Base-by-base conservation (phyloP, 1,284 basidiomycete genomes). In the Ustilago tritici region DNA sequence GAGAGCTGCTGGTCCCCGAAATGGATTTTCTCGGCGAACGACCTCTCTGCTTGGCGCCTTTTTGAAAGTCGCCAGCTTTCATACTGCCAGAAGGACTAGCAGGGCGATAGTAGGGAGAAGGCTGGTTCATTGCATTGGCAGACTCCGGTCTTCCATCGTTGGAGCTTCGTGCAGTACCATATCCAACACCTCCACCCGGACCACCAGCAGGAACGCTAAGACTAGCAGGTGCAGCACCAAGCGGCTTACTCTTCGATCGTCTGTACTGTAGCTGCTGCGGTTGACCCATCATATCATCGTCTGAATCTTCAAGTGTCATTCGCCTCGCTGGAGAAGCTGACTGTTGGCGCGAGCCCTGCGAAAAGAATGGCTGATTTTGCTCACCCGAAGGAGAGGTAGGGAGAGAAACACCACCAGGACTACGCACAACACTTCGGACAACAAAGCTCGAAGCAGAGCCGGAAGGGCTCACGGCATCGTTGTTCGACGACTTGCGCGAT, bases 121-220 rank as follows among this genome's bases (percentile, higher is more conserved):
- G 57, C 12, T 58, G 54, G 4, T 34, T 19, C 2, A 28, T 28
- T 28, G 38, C 52, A 19, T 35, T 34, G 9, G 64, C 58, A 10
- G 69, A 61, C 43, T 82, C 80, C 2, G 74, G 81, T 31, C 81
- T 58, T 17, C 82, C 82, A 57, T 83, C 82, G 56, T 82, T 83
- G 49, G 68, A 75, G 35, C 72, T 77, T 15, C 41, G 54, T 3
- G 79, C 76, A 12, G 75, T 79, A 0, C 82, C 82, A 43, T 83
- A 83, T 5, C 82, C 82, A 0, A 78, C 67, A 1, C 82, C 82
- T 4, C 82, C 82, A 1, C 82, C 82, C 3, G 80, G 80, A 17
- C 82, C 82, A 23, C 82, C 82, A n/a, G 79, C 65, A 3, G 82
- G 82, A 3, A 83, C 82, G 17, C 80, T 72, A 11, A 83, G 67